Evolutionary conservation across 768 basidiomycete genomes (phyloP), one percentile per base, ranked within the genome.

Genomic region (Rhodocollybia butyracea): DNA sequence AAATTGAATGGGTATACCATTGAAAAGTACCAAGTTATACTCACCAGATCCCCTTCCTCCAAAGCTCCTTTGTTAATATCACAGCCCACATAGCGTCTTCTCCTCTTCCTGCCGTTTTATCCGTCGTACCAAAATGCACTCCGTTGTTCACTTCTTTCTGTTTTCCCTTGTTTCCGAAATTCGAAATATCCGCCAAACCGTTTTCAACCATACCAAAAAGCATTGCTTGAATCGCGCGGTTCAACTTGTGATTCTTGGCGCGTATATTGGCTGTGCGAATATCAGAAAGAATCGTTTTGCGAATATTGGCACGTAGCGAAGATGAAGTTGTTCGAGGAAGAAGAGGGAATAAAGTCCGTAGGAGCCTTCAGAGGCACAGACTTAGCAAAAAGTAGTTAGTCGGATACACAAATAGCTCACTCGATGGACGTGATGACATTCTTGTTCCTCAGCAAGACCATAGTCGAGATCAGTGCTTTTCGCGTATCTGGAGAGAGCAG

Each of bases 51-150:
- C 86, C 83, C 72, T 95, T 98, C 66, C 82, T 82, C 97, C 96
- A 98, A 13, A 98, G 76, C 63, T 98, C 94, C 68, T 91, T 90
- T 17, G 93, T 91, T 52, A 98, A 72, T 40, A 95, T 87, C 47
- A 99, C 86, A 3, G 97, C 96, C 95, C 96, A 98, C 86, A 97
- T 90, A 2, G 95, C 94, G 62, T 98, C 97, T 30, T 93, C 90
- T 2, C 85, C 84, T 46, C 75, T 77, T 53, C 72, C 69, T 27
- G 70, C 68, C 12, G 70, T 66, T n/a, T 68, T 68, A 57, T 78
- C 75, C 24, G 63, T 66, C 1, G 72, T 70, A 8, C 73, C 67
- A 5, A 32, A 71, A 69, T 47, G 69, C n/a, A 38, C 11, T 62
- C n/a, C 65, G 63, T 27, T 73, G 74, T 58, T 21, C 6, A 21